Evolutionary conservation across 2,329 filamentous ascomycete genomes (phyloP).

Genomic region (Orbilia brochopaga): DNA sequence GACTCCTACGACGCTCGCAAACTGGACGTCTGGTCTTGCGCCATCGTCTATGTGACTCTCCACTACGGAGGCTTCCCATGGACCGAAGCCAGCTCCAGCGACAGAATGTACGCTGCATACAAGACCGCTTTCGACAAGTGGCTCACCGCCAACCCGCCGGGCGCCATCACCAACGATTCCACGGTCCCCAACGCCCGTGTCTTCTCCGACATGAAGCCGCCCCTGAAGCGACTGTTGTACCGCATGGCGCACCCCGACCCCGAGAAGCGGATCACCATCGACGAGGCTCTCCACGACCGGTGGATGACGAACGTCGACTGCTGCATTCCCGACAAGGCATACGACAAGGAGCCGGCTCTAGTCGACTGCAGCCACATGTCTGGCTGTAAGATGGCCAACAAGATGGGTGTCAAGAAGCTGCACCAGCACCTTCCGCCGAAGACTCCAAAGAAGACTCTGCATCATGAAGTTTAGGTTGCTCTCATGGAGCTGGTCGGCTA

Average conservation of each 20-base stretch:
- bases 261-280: slow-evolving; percentile 70
- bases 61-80: slow-evolving; percentile 75
- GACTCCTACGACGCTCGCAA: slow-evolving; percentile 74
- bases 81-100: slow-evolving; percentile 57
- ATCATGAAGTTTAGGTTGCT: slow-evolving; percentile 50
- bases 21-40: slow-evolving; percentile 85
- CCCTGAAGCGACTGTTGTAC: slow-evolving; percentile 73
- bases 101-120: slow-evolving; percentile 64
- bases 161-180: slow-evolving; percentile 62
- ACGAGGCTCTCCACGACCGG: slow-evolving; percentile 71
- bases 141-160: slow-evolving; percentile 57
- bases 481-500: slow-evolving; percentile 47
- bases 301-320: slow-evolving; percentile 78
- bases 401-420: slow-evolving; percentile 54
- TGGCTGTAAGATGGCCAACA: slow-evolving; percentile 53
- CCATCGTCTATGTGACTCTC: slow-evolving; percentile 80
- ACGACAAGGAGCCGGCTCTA: slow-evolving; percentile 61
- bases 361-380: slow-evolving; percentile 53
- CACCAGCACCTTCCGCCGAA: slow-evolving; percentile 54
- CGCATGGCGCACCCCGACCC: slow-evolving; percentile 85
- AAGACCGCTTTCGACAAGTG: slow-evolving; percentile 52
- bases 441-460: slow-evolving; percentile 50
- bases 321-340: slow-evolving; percentile 74
- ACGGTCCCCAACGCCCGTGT: slow-evolving; percentile 71
- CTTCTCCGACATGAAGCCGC: slow-evolving; percentile 68